Evolutionary conservation across 2,329 filamentous ascomycete genomes (phyloP).

Genomic region (Scopulariopsis brevicaulis): DNA sequence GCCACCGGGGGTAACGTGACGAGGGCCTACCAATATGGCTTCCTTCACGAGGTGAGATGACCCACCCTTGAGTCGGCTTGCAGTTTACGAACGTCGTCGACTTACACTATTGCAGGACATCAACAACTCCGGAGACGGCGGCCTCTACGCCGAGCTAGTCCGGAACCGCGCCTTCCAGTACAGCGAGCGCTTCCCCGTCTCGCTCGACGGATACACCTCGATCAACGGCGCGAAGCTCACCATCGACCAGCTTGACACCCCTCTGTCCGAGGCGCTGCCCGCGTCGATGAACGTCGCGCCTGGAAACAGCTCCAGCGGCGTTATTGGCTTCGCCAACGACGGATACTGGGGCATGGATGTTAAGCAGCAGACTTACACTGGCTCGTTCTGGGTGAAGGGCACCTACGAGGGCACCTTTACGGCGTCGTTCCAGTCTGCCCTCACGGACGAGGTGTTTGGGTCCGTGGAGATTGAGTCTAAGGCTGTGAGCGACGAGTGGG

Average conservation of each 20-base stretch:
- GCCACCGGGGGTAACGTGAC: slow-evolving; percentile 27
- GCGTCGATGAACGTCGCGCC: slow-evolving; percentile 35
- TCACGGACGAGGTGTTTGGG: slow-evolving; percentile 31
- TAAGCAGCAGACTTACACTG: slow-evolving; percentile 31
- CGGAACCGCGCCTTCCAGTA: slow-evolving; percentile 60
- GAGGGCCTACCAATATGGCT: slow-evolving; percentile 31
- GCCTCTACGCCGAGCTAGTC: slow-evolving; percentile 61
- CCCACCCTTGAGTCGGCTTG: neutral
- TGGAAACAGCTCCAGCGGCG: slow-evolving; percentile 15
- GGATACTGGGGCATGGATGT: slow-evolving; percentile 49
- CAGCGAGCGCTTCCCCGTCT: slow-evolving; percentile 26
- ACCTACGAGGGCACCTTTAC: slow-evolving; percentile 33
- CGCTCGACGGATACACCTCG: slow-evolving; percentile 32
- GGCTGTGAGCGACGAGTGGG: slow-evolving; percentile 29
- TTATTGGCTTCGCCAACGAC: slow-evolving; percentile 36
- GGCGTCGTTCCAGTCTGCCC: slow-evolving; percentile 30
- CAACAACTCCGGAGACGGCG: slow-evolving; percentile 60
- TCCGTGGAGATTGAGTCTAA: slow-evolving; percentile 32
- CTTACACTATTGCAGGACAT: slow-evolving; percentile 34
- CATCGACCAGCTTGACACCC: slow-evolving; percentile 30
- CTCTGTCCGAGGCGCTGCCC: slow-evolving; percentile 39
- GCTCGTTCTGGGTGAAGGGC: slow-evolving; percentile 42
- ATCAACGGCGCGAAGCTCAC: slow-evolving; percentile 28
- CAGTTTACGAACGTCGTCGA: neutral
- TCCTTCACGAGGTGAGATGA: slow-evolving; percentile 27